A percentile compares a stretch with the other conserved stretches of the same genome.
phyloP scores from a whole-genome alignment of 306 rosid species.

The Quercus variabilis region DNA sequence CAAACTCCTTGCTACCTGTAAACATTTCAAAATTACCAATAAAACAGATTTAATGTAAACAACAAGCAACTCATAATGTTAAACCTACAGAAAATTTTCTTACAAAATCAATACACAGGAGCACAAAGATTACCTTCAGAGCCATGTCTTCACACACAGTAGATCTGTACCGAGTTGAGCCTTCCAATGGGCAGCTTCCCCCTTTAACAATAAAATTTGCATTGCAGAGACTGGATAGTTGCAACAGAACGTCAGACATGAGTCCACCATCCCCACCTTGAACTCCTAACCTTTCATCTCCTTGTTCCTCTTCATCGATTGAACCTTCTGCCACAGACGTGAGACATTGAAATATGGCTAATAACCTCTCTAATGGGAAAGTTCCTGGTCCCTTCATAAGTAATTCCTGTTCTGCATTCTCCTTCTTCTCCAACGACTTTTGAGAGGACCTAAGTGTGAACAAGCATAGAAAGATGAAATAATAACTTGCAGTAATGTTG shows the following conservation, averaged over 20 bases:
- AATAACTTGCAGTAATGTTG: conserved; percentile 1
- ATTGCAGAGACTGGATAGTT: conserved; percentile 84
- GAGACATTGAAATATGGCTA: conserved; percentile 90
- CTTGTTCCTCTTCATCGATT: conserved; percentile 53
- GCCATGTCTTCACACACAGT: conserved; percentile 74
- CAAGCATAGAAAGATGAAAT: conserved; percentile 9
- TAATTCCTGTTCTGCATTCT: conserved; percentile 69
- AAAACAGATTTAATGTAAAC: background rate
- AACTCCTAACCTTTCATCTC: conserved; percentile 35
- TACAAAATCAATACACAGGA: background rate
- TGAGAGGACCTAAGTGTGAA: conserved; percentile 50
- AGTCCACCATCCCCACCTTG: conserved; percentile 44
- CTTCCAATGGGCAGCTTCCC: conserved; percentile 84
- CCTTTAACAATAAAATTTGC: conserved; percentile 82
- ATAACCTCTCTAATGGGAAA: conserved; percentile 86
- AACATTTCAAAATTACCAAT: background rate
- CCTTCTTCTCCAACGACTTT: conserved; percentile 67
- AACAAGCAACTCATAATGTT: background rate
- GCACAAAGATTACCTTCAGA: conserved; percentile 49
- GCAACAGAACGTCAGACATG: conserved; percentile 83
- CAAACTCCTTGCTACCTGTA: conserved; percentile 92
- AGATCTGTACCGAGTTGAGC: conserved; percentile 76
- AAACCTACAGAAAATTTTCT: background rate
- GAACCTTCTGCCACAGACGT: conserved; percentile 65
- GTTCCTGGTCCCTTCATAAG: conserved; percentile 95